These are phyloP conservation scores for Penicillium ochrochloron DNA, from an alignment of 495 filamentous ascomycete genomes.

Conservation along the genomic window DNA sequence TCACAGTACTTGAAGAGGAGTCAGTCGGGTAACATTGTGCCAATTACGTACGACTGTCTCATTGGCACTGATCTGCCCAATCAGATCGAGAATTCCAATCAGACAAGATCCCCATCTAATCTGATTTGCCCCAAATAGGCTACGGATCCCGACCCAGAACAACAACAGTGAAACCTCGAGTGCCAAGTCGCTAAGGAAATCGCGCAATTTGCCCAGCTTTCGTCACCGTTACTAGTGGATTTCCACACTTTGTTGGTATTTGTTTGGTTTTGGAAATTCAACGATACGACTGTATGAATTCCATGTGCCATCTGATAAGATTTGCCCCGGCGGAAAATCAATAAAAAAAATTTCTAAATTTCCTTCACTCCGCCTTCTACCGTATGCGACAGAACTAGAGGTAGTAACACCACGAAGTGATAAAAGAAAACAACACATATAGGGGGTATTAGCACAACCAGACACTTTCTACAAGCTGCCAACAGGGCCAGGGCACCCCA, in stretches of 20 bases:
- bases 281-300: conserved; percentile 3
- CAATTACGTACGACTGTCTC: too few species aligned
- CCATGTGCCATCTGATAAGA: conserved; percentile 27
- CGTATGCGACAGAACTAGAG: not conserved
- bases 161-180: not conserved
- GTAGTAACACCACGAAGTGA: not conserved
- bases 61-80: not conserved
- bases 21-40: too few species aligned
- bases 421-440: conserved; percentile 5
- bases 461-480: not conserved
- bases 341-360: conserved; percentile 3
- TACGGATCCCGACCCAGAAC: not conserved
- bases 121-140: conserved; percentile 26
- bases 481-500: not conserved
- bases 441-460: not conserved
- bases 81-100: conserved; percentile 21
- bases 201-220: conserved; percentile 19
- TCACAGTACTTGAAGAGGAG: not conserved
- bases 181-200: conserved; percentile 17
- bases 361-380: not conserved
- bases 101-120: conserved; percentile 44
- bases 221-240: conserved; percentile 8
- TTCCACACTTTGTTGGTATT: not conserved
- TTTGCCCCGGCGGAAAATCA: not conserved
- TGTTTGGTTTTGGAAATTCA: not conserved